phyloP scores from a whole-genome alignment of 2,329 filamentous ascomycete genomes.

The Zymoseptoria passerinii region DNA sequence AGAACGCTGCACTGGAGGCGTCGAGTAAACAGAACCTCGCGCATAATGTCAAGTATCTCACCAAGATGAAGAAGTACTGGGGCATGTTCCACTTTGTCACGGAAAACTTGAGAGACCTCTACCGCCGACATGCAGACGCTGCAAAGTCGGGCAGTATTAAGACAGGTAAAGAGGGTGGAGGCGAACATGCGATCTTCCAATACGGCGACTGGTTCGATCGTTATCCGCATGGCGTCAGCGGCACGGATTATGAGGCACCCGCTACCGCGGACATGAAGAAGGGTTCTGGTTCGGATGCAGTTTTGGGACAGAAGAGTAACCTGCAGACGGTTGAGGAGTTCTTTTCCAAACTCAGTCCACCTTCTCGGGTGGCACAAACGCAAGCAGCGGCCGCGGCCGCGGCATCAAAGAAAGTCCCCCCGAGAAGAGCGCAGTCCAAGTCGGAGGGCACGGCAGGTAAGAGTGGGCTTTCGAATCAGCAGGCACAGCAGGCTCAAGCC shows the following conservation, averaged over 20 bases:
- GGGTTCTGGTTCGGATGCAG: constrained; percentile 76
- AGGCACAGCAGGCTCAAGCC: constrained; percentile 11
- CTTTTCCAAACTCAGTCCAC: constrained; percentile 70
- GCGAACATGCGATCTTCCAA: constrained; percentile 66
- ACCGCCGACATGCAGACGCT: constrained; percentile 76
- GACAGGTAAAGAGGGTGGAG: constrained; percentile 28
- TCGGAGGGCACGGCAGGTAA: constrained; percentile 13
- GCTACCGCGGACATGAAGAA: constrained; percentile 54
- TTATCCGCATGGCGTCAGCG: constrained; percentile 85
- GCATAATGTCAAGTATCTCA: constrained; percentile 81
- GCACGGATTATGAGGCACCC: constrained; percentile 74
- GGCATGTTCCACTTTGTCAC: constrained; percentile 97
- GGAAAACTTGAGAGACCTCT: constrained; percentile 83
- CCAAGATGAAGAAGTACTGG: constrained; percentile 96
- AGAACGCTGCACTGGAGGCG: constrained; percentile 65
- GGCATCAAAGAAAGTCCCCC: constrained; percentile 27
- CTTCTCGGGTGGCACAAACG: constrained; percentile 31
- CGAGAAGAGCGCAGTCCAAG: constrained; percentile 25
- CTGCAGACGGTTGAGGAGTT: constrained; percentile 93
- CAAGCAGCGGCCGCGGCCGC: constrained; percentile 24
- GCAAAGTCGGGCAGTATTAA: constrained; percentile 53
- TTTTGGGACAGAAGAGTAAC: constrained; percentile 79
- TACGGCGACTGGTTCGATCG: constrained; percentile 97
- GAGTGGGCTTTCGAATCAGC: constrained; percentile 2
- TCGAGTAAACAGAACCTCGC: constrained; percentile 76